Evolutionary conservation across 164 flowering plant genomes (phyloP).

Genomic region (Brasenia schreberi): DNA sequence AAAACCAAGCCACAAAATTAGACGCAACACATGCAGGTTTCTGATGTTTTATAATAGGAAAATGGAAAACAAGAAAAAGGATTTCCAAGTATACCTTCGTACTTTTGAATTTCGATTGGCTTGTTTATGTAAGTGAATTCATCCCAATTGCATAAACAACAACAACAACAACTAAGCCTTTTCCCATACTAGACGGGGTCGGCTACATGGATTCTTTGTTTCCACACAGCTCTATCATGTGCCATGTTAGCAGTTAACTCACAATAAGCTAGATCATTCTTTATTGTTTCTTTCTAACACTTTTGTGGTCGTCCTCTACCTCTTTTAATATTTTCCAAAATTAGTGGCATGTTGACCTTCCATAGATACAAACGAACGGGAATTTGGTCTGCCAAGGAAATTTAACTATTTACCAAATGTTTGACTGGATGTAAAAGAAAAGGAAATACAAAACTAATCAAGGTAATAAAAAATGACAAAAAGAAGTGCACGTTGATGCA

Average conservation of each 20-base stretch:
- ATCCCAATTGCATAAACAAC: slow-evolving; percentile 91
- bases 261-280: no score
- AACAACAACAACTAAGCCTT: no score
- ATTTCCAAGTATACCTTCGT: slow-evolving; percentile 31
- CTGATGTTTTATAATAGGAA: not conserved
- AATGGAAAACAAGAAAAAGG: not conserved
- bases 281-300: no score
- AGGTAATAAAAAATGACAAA: not conserved
- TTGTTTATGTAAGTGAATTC: slow-evolving; percentile 61
- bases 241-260: no score
- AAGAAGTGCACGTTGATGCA: no score
- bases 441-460: no score
- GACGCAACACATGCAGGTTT: no score
- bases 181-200: no score
- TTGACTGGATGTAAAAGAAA: not conserved
- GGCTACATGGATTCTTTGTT: no score
- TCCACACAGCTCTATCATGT: no score
- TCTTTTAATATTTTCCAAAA: no score
- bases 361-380: slow-evolving; percentile 81
- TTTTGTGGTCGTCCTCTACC: no score
- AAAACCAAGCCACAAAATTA: not conserved
- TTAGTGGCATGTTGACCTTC: slow-evolving; percentile 34
- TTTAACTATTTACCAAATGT: not conserved
- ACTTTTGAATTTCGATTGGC: slow-evolving; percentile 58
- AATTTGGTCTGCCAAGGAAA: slow-evolving; percentile 52